Base-by-base conservation (phyloP, 306 rosid species). In the Cucurbita argyrosperma region DNA sequence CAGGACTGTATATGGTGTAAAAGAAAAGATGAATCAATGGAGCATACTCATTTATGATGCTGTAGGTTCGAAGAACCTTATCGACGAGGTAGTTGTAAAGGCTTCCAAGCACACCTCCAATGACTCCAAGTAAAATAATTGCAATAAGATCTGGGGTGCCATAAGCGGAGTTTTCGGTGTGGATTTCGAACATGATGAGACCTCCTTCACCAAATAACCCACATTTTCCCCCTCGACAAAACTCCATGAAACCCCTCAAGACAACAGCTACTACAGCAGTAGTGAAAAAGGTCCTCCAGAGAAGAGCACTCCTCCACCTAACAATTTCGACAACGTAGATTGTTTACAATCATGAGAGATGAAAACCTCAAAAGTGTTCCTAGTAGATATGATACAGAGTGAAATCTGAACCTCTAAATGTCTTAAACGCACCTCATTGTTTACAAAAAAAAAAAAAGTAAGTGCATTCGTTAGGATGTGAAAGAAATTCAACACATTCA, bases 271-370 rank as follows among this genome's bases (percentile, higher is more conserved):
- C 96, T 43, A 90, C 90, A 43, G 94, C 96, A 7, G 94, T 87
- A 6, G 96, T 88, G 69, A 90, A 90, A 77, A 90, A 88, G 11
- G 94, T 70, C 66, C 96, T 81, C 96, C 96, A 90, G n/a, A 90
- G 80, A 84, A 90, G 96, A 79, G 96, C 86, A 81, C 87, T 90
- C 76, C 94, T 88, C 96, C 96, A 92, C 97, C 96, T 88, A 76
- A 16, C 70, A 59, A 19, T 47, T 37, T 59, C 16, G 53, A 47
- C 71, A 4, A 58, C 30, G 8, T 8, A n/a, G 23, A 45, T 47
- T 74, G 60, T 16, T 6, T 30, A 5, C 42, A 9, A 37, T 11
- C 40, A 57, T 7, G 47, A 30, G 71, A 43, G 52, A 30, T 30
- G 4, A 30, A 30, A 30, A 30, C 35, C 35, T 30, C 52, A 72